These are phyloP conservation scores for Neurospora tetraspora DNA, from an alignment of 495 filamentous ascomycete genomes.

Conservation along the genomic window DNA sequence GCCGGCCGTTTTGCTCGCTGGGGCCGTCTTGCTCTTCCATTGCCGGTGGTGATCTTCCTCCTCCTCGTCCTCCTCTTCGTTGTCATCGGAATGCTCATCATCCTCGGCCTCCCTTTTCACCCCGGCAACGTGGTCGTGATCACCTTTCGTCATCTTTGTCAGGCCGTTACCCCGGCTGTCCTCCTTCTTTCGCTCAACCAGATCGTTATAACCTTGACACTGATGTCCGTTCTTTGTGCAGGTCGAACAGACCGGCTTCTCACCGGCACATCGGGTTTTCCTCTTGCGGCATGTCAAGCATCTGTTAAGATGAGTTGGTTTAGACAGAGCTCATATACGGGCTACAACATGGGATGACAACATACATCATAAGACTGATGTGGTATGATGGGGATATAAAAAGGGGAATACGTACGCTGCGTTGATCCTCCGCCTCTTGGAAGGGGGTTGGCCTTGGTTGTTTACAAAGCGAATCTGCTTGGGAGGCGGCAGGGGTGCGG, in stretches of 20 bases:
- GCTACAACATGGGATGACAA: conserved; percentile 4
- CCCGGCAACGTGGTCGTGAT: conserved; percentile 14
- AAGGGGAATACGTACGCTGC: conserved; percentile 52
- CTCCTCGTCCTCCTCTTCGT: conserved; percentile 21
- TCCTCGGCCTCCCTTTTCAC: conserved; percentile 18
- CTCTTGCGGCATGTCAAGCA: conserved; percentile 73
- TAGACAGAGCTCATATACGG: conserved; percentile 12
- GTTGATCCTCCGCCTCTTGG: conserved; percentile 71
- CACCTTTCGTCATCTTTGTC: conserved; percentile 8
- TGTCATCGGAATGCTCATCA: conserved; percentile 16
- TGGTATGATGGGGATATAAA: background rate
- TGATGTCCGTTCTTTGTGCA: conserved; percentile 65
- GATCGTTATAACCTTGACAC: conserved; percentile 58
- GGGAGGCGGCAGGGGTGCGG: conserved; percentile 32
- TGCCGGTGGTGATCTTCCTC: conserved; percentile 20
- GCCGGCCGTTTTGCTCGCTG: conserved; percentile 6
- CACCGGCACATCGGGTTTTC: conserved; percentile 76
- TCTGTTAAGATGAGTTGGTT: conserved; percentile 29
- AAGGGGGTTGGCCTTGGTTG: conserved; percentile 70
- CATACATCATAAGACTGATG: conserved; percentile 5
- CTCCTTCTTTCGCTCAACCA: conserved; percentile 35
- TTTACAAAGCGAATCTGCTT: conserved; percentile 69
- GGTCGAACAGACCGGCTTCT: conserved; percentile 64
- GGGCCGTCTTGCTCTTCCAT: conserved; percentile 18
- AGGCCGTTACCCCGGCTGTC: conserved; percentile 9